Evolutionary conservation across 2,329 filamentous ascomycete genomes (phyloP), one percentile per base, ranked within the genome.

Genomic region (Eurotiales sp.): DNA sequence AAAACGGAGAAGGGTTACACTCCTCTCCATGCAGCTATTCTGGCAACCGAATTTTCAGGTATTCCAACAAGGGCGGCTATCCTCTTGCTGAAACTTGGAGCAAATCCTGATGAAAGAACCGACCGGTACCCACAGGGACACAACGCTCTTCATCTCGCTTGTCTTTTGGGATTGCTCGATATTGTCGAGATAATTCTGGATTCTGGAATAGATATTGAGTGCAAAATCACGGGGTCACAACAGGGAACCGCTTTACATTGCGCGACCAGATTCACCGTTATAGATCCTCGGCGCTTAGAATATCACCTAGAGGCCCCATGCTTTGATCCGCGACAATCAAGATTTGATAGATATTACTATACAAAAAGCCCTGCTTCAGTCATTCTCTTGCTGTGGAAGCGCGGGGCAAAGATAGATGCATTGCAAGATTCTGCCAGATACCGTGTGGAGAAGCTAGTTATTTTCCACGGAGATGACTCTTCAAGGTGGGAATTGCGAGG

Each of bases 141-240:
- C 15, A 41, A 30, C 4, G 15, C 34, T 10, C 34, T 37, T 12
- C 34, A 37, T 15, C 5, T 21, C 12, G 34, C 12, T 17, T 15
- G 12, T 8, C 8, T 10, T 7, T 17, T 40, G 39, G n/a, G 29
- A 11, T 19, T 19, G 21, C 15, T 15, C 22, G 34, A n/a, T 3
- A n/a, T 45, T 22, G 32, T 45, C 10, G 30, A 30, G 23, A 10
- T 51, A 23, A 30, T 51, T 40, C 25, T 51, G 43, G 32, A 37
- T 37, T 37, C 34, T 19, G 34, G 34, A 19, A 37, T 37, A 17
- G 34, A 37, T 15, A 21, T 37, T 37, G 34, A 37, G 12, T 36
- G 34, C 15, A 21, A 15, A 37, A 37, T n/a, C 14, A n/a, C 30
- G 15, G 4, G 2, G 8, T 34, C 30, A 12, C 14, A 34, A 4